A percentile compares a stretch with the other conserved stretches of the same genome.
Conservation (phyloP, 257 asterid genomes). For the Solanum chilense region DNA sequence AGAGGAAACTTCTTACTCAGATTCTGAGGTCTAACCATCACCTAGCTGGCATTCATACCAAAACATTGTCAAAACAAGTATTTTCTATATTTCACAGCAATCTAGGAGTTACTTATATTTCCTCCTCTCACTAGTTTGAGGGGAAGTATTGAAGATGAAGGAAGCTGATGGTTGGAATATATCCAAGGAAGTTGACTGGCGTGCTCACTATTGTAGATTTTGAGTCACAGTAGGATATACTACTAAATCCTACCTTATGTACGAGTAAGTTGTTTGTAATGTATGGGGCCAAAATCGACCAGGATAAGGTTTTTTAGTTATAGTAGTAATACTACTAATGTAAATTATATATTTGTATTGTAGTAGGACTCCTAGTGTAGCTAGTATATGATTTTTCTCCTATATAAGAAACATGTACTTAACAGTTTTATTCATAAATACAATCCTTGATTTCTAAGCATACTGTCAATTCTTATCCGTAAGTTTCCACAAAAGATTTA, state of each 20-base stretch:
- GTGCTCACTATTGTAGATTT: neutral
- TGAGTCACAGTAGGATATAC: neutral
- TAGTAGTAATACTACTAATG: neutral
- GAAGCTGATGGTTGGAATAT: neutral
- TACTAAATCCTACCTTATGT: neutral
- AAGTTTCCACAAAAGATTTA: neutral
- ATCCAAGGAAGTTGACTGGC: neutral
- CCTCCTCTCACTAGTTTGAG: neutral
- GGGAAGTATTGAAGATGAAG: neutral
- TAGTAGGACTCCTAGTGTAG: neutral
- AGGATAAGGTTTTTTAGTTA: neutral
- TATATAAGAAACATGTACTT: neutral
- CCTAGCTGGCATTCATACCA: neutral
- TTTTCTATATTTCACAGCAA: neutral
- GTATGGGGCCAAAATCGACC: neutral
- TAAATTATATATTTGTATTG: no score
- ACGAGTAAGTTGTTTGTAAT: neutral
- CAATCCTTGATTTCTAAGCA: neutral
- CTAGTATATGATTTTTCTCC: neutral
- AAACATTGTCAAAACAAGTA: neutral
- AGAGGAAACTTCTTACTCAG: neutral
- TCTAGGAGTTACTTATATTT: neutral
- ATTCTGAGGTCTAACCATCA: neutral
- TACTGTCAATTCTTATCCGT: neutral
- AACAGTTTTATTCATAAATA: neutral